Conservation (phyloP, 2,329 filamentous ascomycete species). For the Sporothrix brunneoviolacea region DNA sequence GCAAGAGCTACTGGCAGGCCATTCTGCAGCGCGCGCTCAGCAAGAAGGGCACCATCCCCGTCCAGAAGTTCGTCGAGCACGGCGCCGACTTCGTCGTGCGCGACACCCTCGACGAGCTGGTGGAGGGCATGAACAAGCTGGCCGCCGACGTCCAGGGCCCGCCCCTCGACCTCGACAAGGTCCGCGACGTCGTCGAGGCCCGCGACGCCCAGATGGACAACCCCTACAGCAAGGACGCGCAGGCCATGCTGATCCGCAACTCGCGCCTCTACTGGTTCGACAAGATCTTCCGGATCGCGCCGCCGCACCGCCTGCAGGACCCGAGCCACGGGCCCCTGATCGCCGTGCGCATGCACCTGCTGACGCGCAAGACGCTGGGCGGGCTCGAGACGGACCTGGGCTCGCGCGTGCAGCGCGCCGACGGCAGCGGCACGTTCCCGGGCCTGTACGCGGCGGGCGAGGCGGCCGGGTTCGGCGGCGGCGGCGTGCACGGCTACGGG, state of each 20-base stretch:
- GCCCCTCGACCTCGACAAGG: constrained; percentile 35
- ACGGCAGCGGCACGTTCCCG: constrained; percentile 43
- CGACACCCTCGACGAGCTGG: constrained; percentile 48
- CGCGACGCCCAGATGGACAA: constrained; percentile 53
- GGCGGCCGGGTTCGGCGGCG: constrained; percentile 54
- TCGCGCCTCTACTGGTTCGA: constrained; percentile 51
- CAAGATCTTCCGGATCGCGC: constrained; percentile 41
- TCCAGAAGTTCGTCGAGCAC: constrained; percentile 53
- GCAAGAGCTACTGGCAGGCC: constrained; percentile 48
- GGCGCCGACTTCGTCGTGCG: constrained; percentile 54
- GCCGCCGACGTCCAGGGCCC: constrained; percentile 40
- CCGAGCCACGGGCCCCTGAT: constrained; percentile 51
- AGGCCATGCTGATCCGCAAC: constrained; percentile 56
- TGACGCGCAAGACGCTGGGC: constrained; percentile 56
- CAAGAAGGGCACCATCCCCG: constrained; percentile 44
- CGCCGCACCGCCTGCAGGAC: constrained; percentile 49
- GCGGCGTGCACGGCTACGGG: constrained; percentile 56
- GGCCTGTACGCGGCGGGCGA: constrained; percentile 56
- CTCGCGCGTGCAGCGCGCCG: constrained; percentile 46
- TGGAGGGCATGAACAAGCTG: constrained; percentile 53
- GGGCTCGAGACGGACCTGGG: constrained; percentile 53
- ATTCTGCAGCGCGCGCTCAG: constrained; percentile 44
- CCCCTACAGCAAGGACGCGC: constrained; percentile 51
- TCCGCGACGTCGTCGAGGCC: constrained; percentile 43
- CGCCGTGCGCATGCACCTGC: constrained; percentile 52